Percentiles rank a stretch among this genome's conserved stretches.
These are phyloP conservation scores for Thymus quinquecostatus DNA, from an alignment of 257 asterid species.

Conservation along the genomic window DNA sequence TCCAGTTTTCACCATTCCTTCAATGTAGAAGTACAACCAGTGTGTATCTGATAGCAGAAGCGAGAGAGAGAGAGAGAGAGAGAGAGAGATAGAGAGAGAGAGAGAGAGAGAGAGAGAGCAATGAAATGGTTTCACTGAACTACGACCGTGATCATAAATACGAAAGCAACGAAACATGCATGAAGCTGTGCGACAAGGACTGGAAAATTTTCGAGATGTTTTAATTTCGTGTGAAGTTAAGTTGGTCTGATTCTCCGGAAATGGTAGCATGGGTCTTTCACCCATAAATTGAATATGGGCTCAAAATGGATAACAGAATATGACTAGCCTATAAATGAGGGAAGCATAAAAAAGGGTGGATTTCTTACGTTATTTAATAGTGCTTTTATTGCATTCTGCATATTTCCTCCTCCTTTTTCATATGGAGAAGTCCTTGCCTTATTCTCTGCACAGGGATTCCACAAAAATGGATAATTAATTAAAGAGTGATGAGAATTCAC, in stretches of 20 bases:
- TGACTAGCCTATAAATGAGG: neutral
- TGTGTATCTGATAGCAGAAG: neutral
- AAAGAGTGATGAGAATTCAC: too few species aligned
- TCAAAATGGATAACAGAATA: neutral
- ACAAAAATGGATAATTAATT: neutral
- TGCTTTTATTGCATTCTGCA: neutral
- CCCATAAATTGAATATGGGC: slow-evolving; percentile 4
- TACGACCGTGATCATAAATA: slow-evolving; percentile 1
- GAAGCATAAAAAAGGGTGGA: too few species aligned
- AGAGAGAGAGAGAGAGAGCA: neutral
- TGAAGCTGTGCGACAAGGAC: neutral
- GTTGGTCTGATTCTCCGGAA: neutral
- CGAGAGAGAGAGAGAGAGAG: neutral
- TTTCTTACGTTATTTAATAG: too few species aligned
- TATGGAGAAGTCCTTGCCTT: neutral
- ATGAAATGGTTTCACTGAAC: neutral
- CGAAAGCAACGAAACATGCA: neutral
- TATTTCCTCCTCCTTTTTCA: neutral
- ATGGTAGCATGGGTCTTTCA: neutral
- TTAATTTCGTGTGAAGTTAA: neutral
- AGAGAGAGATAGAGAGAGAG: neutral
- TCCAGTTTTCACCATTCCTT: slow-evolving; percentile 3
- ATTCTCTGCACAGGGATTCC: neutral
- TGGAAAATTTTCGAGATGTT: neutral
- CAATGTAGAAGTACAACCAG: neutral